A percentile compares a stretch with the other conserved stretches of the same genome.
phyloP scores from a whole-genome alignment of 345 rosid genomes.

The Erucastrum elatum region DNA sequence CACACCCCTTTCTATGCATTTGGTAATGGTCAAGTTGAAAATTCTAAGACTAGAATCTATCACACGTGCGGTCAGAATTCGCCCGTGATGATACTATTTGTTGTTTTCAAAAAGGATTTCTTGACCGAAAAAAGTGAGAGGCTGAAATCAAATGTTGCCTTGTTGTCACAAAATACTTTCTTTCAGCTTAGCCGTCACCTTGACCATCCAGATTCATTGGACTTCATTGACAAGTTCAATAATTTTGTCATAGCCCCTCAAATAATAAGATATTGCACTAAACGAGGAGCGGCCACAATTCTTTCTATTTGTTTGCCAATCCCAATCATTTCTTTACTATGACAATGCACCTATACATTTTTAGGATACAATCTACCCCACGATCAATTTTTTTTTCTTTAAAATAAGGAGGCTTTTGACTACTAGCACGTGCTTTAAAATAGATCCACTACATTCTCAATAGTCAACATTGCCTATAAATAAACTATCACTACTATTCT shows the following conservation, averaged over 20 bases:
- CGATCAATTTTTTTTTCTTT: not conserved
- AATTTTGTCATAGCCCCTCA: slow-evolving; percentile 4
- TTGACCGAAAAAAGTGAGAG: slow-evolving; percentile 28
- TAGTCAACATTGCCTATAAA: slow-evolving; percentile 23
- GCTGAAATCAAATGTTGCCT: slow-evolving; percentile 26
- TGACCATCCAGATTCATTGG: slow-evolving; percentile 41
- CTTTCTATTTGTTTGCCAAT: not conserved
- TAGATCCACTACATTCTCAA: slow-evolving; percentile 29
- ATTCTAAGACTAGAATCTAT: slow-evolving; percentile 16
- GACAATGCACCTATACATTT: not conserved
- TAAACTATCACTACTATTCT: not conserved
- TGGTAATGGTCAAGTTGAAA: slow-evolving; percentile 11
- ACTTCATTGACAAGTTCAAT: slow-evolving; percentile 8
- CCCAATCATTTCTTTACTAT: not conserved
- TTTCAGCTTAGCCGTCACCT: slow-evolving; percentile 35
- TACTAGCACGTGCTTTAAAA: slow-evolving; percentile 30
- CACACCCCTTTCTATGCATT: not conserved
- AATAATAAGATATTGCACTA: not conserved
- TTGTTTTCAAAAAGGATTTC: not conserved
- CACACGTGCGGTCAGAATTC: slow-evolving; percentile 35
- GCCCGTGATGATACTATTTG: slow-evolving; percentile 16
- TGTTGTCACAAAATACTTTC: slow-evolving; percentile 21
- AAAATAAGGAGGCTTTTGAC: slow-evolving; percentile 33
- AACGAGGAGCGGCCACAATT: not conserved
- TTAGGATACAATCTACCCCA: not conserved